Percentiles rank a stretch among this genome's conserved stretches.
Conservation (phyloP, 805 yeast genomes). For the Candida vaughaniae region DNA sequence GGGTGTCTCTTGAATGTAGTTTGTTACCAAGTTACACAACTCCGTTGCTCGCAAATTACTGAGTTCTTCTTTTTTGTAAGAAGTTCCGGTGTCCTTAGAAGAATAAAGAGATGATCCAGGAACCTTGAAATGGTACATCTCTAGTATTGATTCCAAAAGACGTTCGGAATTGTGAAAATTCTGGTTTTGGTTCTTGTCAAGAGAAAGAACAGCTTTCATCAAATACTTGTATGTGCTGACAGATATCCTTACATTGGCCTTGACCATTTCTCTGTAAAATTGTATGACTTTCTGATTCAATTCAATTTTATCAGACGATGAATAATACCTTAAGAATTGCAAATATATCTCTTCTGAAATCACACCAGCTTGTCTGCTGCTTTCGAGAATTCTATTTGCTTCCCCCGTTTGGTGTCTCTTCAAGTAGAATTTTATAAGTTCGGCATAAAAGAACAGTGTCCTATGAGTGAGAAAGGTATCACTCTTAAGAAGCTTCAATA, state of each 20-base stretch:
- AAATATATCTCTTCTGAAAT: conserved; percentile 26
- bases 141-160: conserved; percentile 26
- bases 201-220: conserved; percentile 25
- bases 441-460: conserved; percentile 19
- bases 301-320: conserved; percentile 17
- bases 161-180: conserved; percentile 18
- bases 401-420: conserved; percentile 13
- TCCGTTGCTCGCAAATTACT: conserved; percentile 13
- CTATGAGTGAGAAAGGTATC: conserved; percentile 6
- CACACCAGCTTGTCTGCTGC: conserved; percentile 13
- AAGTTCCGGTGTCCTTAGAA: background rate
- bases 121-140: conserved; percentile 27
- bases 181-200: conserved; percentile 16
- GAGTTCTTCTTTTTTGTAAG: conserved; percentile 1
- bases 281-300: conserved; percentile 25
- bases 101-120: background rate
- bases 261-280: conserved; percentile 35
- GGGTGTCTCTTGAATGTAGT: conserved; percentile 20
- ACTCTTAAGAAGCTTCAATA: conserved; percentile 6
- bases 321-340: conserved; percentile 26
- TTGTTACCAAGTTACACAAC: conserved; percentile 26
- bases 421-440: conserved; percentile 25
- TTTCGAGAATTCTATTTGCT: conserved; percentile 23
- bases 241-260: conserved; percentile 20
- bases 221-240: conserved; percentile 30